Evolutionary conservation across 1,284 basidiomycete genomes (phyloP), one percentile per base, ranked within the genome.

Genomic region (Malassezia nana): DNA sequence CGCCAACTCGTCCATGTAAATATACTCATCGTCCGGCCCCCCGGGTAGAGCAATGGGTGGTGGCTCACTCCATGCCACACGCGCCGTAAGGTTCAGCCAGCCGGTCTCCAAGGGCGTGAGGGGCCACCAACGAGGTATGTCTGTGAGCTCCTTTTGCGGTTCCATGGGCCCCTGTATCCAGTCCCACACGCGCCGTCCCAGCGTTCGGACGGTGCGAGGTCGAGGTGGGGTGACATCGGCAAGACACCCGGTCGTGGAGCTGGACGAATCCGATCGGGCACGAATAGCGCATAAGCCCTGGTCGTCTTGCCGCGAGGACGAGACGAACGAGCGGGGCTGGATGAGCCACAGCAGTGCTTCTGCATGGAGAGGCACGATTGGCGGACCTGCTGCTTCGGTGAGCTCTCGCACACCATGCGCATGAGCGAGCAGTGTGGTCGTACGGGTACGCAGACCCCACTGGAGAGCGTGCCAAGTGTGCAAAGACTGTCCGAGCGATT

Each of bases 91-190:
- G 3, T 18, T 30, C n/a, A 22, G 24, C 66, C 68, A 70, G 4
- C 32, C 22, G 2, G 32, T 38, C 46, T 72, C 69, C 9, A 69
- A n/a, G 1, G 40, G 25, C 1, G 29, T 56, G 7, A 69, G 42
- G 2, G 69, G 68, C 69, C 68, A 72, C 69, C 69, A 72, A 0
- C 50, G 35, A 9, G 35, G 35, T n/a, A 38, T 18, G 8, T 6
- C 6, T 3, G 18, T 2, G 16, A 16, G 41, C 15, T 24, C 41
- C 15, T 8, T 20, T 26, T 26, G 4, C 24, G 41, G 41, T 5
- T 25, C 29, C 41, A 28, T n/a, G 16, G 29, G 25, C 9, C 41
- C 29, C 26, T 26, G 29, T 6, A 30, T 6, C 29, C 41, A 26
- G 41, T 26, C 41, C 25, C 26, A 43, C 6, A 20, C 29, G 6